These are phyloP conservation scores for Phlebiopsis flavidoalba DNA, from an alignment of 768 basidiomycete species.

Conservation along the genomic window DNA sequence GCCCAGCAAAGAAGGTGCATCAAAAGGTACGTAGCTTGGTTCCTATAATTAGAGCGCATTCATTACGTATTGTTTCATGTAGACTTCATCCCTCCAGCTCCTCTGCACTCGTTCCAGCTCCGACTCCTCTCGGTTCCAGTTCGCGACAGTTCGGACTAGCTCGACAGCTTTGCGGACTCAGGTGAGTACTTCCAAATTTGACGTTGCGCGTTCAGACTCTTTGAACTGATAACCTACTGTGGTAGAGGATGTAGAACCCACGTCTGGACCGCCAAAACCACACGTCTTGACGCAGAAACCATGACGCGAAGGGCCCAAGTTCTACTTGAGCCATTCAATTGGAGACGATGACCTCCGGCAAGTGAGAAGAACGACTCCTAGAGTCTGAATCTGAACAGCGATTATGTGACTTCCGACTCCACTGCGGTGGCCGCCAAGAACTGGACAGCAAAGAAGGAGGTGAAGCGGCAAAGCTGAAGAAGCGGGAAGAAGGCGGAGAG, in stretches of 20 bases:
- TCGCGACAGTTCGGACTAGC: constrained; percentile 10
- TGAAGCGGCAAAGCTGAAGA: background rate
- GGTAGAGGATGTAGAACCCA: background rate
- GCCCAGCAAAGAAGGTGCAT: background rate
- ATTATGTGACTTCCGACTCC: background rate
- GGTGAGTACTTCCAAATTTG: background rate
- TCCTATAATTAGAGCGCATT: background rate
- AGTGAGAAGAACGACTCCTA: background rate
- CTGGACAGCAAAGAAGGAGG: background rate
- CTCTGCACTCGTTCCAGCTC: constrained; percentile 8
- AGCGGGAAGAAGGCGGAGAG: constrained; percentile 7
- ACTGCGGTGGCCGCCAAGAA: background rate
- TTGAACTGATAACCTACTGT: background rate
- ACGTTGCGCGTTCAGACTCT: background rate
- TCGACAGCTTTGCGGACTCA: constrained; percentile 7
- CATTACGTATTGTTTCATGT: background rate
- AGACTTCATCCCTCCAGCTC: constrained; percentile 13
- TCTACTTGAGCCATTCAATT: constrained; percentile 8
- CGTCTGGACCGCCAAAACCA: background rate
- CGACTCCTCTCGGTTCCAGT: background rate
- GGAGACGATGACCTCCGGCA: constrained; percentile 9
- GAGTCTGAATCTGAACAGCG: background rate
- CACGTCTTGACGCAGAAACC: background rate
- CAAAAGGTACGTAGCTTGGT: background rate
- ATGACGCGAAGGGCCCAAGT: background rate